Conservation (phyloP, 352 stramenopile species). For the Thraustochytrium aureum region DNA sequence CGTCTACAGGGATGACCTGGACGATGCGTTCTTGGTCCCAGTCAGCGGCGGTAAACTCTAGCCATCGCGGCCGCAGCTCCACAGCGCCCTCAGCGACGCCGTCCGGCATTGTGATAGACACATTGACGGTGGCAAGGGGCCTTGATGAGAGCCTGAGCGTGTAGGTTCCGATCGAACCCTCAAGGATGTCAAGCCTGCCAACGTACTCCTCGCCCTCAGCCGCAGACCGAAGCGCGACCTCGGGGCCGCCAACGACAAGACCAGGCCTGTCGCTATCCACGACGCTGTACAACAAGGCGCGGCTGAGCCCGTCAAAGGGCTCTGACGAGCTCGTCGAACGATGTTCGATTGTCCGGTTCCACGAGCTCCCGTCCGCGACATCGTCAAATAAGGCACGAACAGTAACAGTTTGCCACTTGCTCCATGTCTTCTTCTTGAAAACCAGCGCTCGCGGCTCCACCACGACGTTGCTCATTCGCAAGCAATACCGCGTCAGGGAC, state of each 20-base stretch:
- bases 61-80: not conserved
- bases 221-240: not conserved
- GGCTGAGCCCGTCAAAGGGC: slow-evolving; percentile 2
- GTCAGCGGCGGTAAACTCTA: not conserved
- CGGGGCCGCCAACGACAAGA: slow-evolving; percentile 6
- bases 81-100: not conserved
- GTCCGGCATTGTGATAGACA: not conserved
- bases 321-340: not conserved
- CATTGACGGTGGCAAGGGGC: not conserved
- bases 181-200: not conserved
- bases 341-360: not conserved
- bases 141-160: slow-evolving; percentile 6
- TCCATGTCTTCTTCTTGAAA: slow-evolving; percentile 25
- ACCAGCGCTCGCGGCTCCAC: not conserved
- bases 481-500: not conserved
- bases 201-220: no score
- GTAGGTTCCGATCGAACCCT: not conserved
- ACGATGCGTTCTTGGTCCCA: slow-evolving; percentile 17
- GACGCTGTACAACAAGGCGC: not conserved
- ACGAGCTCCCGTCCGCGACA: not conserved
- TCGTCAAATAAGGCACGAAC: slow-evolving; percentile 11
- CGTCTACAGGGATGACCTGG: not conserved
- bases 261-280: not conserved
- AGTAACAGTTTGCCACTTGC: slow-evolving; percentile 13
- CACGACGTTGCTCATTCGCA: slow-evolving; percentile 25